Base-by-base conservation (phyloP, 2,329 filamentous ascomycete genomes). In the Canariomyces notabilis region DNA sequence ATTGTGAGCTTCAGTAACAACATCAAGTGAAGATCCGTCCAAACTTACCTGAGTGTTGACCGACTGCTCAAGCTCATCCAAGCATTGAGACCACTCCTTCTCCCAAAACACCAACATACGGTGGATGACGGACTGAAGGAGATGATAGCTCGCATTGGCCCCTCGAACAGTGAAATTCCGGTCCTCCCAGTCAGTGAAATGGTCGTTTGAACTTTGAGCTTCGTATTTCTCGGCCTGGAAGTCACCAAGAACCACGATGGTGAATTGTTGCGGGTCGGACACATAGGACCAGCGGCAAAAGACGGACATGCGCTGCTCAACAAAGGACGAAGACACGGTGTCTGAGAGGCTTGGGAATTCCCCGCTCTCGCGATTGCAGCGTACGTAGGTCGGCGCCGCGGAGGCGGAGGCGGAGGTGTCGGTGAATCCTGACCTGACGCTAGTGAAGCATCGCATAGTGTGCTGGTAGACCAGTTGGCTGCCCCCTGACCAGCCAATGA, bases 371-470 rank as follows among this genome's bases (percentile, higher is more conserved):
- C 44, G 33, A 18, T 23, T 18, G 14, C 37, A 46, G n/a, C 14
- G 19, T 7, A 42, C 14, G 20, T 41, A 29, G n/a, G n/a, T n/a
- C n/a, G n/a, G n/a, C n/a, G n/a, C n/a, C n/a, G n/a, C n/a, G n/a
- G n/a, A n/a, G n/a, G n/a, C n/a, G n/a, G n/a, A n/a, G n/a, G n/a
- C n/a, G n/a, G n/a, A n/a, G n/a, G n/a, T n/a, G n/a, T n/a, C 6
- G 44, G 37, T 4, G 16, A 8, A 5, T 14, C 9, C 15, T 21
- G 7, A 16, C 1, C 14, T 15, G 16, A 20, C 8, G 6, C 23
- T 15, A 8, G 44, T 35, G 8, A 46, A 46, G 15, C 37, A 46
- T 16, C 44, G 44, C 31, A 41, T 32, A 14, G 37, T 37, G 44
- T 41, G 44, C 5, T 41, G 44, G 21, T 41, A 46, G 2, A 37